phyloP scores from a whole-genome alignment of 73 alveolate species.

The Paramecium biaurelia region DNA sequence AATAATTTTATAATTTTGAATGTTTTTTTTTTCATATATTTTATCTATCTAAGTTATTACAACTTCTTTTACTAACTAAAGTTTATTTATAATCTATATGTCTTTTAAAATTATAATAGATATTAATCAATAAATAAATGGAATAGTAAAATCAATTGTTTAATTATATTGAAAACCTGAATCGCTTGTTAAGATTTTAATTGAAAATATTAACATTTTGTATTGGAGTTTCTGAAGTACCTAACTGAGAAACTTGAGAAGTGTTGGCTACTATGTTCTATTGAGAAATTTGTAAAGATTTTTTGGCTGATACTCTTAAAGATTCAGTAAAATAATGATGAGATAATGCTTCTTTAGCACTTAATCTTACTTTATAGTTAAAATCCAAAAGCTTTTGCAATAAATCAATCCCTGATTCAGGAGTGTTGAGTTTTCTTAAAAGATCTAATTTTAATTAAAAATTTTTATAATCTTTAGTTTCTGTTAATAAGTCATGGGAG shows the following conservation, averaged over 20 bases:
- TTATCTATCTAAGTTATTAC: no score
- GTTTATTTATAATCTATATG: neutral
- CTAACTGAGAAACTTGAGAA: neutral
- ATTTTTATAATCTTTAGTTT: neutral
- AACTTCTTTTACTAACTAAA: neutral
- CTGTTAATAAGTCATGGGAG: neutral
- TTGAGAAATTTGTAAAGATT: neutral
- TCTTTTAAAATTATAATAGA: neutral
- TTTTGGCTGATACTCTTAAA: constrained; percentile 10
- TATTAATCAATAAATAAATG: neutral
- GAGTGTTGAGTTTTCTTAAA: neutral
- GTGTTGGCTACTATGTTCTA: neutral
- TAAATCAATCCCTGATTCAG: constrained; percentile 23
- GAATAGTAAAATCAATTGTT: neutral
- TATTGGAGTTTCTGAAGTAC: neutral
- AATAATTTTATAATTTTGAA: neutral
- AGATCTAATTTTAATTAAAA: neutral
- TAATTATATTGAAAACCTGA: neutral
- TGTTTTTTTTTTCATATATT: neutral
- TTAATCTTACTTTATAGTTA: neutral
- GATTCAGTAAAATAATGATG: neutral
- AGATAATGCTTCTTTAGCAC: constrained; percentile 7
- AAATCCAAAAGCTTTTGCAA: neutral
- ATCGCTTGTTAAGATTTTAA: neutral
- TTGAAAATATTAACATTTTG: neutral